These are phyloP conservation scores for Ruellia speciosa DNA, from an alignment of 305 asterid species.

Conservation along the genomic window DNA sequence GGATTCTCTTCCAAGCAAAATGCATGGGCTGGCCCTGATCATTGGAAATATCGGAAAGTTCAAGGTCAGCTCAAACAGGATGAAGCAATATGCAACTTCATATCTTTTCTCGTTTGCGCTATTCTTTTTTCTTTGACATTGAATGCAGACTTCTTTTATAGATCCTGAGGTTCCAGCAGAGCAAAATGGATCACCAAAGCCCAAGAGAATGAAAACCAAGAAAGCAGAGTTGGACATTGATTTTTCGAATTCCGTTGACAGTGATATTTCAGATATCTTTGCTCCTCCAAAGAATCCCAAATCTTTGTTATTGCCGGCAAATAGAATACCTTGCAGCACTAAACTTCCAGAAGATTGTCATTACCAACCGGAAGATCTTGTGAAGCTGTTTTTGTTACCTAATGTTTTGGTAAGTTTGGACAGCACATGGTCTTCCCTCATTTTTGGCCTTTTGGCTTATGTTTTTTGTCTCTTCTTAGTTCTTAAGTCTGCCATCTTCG, in stretches of 20 bases:
- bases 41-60: slow-evolving; percentile 81
- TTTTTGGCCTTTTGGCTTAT: not conserved
- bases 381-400: slow-evolving; percentile 84
- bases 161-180: slow-evolving; percentile 43
- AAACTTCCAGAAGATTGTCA: slow-evolving; percentile 97
- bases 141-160: slow-evolving; percentile 26
- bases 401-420: slow-evolving; percentile 55
- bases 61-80: slow-evolving; percentile 42
- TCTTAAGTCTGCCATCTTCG: not conserved
- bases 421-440: not conserved
- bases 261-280: slow-evolving; percentile 49
- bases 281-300: slow-evolving; percentile 85
- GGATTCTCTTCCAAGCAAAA: slow-evolving; percentile 76
- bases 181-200: slow-evolving; percentile 56
- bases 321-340: slow-evolving; percentile 56
- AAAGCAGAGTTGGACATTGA: slow-evolving; percentile 59
- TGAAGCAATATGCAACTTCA: slow-evolving; percentile 13
- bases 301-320: slow-evolving; percentile 65
- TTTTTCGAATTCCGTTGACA: slow-evolving; percentile 46
- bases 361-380: slow-evolving; percentile 92
- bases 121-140: slow-evolving; percentile 9
- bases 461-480: not conserved
- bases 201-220: slow-evolving; percentile 51
- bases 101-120: slow-evolving; percentile 5
- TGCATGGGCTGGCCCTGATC: slow-evolving; percentile 98